A percentile compares a stretch with the other conserved stretches of the same genome.
These are phyloP conservation scores for Hondaea fermentalgiana DNA, from an alignment of 108 stramenopile genomes.

Conservation along the genomic window DNA sequence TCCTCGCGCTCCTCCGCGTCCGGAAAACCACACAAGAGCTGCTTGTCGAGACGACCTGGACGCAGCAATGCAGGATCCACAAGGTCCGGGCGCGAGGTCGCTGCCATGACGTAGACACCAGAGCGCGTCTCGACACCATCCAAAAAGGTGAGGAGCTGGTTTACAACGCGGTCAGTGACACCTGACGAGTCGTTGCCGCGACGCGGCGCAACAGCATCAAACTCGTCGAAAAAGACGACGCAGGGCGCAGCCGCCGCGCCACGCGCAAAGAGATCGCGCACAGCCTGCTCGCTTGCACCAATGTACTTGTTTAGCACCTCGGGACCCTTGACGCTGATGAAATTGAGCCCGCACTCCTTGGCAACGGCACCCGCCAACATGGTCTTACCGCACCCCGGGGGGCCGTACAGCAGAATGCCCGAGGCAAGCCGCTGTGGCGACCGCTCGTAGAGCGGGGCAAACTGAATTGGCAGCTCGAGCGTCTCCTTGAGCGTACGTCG, in stretches of 20 bases:
- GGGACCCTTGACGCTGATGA: constrained; percentile 80
- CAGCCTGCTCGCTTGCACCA: constrained; percentile 89
- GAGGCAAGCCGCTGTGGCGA: constrained; percentile 64
- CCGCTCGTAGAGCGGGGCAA: constrained; percentile 29
- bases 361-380: constrained; percentile 77
- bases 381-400: constrained; percentile 87
- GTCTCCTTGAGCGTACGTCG: constrained; percentile 33
- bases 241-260: constrained; percentile 76
- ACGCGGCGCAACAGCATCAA: constrained; percentile 82
- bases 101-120: constrained; percentile 77
- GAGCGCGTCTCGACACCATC: constrained; percentile 77
- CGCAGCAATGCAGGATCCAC: constrained; percentile 83
- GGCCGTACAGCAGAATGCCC: constrained; percentile 84
- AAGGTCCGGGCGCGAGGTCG: constrained; percentile 84
- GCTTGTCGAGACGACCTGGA: constrained; percentile 85
- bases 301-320: constrained; percentile 95
- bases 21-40: constrained; percentile 70
- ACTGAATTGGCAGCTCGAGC: constrained; percentile 31
- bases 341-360: constrained; percentile 62
- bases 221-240: constrained; percentile 87
- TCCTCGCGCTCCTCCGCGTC: constrained; percentile 58
- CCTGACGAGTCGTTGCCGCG: constrained; percentile 89
- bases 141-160: constrained; percentile 89
- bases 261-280: constrained; percentile 75
- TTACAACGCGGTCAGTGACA: constrained; percentile 94